A percentile compares a stretch with the other conserved stretches of the same genome.
Evolutionary conservation across 805 yeast species (phyloP).

Genomic region (Spathaspora sp.): DNA sequence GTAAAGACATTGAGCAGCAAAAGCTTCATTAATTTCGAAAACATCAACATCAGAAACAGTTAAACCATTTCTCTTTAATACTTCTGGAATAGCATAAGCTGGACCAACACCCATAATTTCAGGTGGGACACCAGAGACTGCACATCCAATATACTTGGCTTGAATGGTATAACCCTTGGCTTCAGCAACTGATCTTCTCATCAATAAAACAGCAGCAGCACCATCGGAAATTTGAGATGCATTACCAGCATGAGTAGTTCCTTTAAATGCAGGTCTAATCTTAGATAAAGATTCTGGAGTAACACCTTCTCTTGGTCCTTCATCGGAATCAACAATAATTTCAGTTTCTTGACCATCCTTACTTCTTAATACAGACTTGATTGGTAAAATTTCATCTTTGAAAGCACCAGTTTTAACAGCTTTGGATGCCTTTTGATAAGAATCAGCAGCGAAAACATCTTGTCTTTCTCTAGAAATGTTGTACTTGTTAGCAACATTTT

Average conservation of each 20-base stretch:
- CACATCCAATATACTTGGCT: constrained; percentile 77
- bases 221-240: constrained; percentile 96
- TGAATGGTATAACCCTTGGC: constrained; percentile 64
- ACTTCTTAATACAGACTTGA: constrained; percentile 56
- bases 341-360: constrained; percentile 25
- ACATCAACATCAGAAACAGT: constrained; percentile 63
- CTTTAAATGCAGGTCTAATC: constrained; percentile 87
- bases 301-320: constrained; percentile 87
- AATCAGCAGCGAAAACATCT: constrained; percentile 84
- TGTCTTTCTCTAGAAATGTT: constrained; percentile 65
- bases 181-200: constrained; percentile 83
- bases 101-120: constrained; percentile 99
- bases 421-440: constrained; percentile 78
- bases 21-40: constrained; percentile 93
- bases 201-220: constrained; percentile 83
- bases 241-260: constrained; percentile 92
- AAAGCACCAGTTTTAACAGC: constrained; percentile 75
- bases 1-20: constrained; percentile 90
- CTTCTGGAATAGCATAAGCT: constrained; percentile 88
- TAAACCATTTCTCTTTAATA: constrained; percentile 60
- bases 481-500: constrained; percentile 75
- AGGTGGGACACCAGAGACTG: constrained; percentile 91
- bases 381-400: constrained; percentile 84
- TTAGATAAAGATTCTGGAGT: constrained; percentile 72
- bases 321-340: constrained; percentile 61